Evolutionary conservation across 495 filamentous ascomycete species (phyloP).

Genomic region (Schizothecium vesticola): DNA sequence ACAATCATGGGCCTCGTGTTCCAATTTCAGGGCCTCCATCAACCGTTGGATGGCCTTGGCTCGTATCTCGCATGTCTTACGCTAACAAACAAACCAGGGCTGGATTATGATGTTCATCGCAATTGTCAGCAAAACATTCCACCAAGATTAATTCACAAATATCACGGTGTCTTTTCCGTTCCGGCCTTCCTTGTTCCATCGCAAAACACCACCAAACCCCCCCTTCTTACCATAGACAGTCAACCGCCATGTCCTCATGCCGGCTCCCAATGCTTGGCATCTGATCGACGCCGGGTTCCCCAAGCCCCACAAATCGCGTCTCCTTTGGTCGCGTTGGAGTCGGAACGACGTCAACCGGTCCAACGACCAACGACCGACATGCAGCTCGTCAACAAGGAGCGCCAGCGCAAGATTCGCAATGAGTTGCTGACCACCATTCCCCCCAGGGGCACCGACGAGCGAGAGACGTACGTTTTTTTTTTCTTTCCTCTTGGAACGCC

Average conservation of each 20-base stretch:
- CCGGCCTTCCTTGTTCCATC: neutral
- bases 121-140: neutral
- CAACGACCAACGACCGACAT: neutral
- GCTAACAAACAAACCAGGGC: too few species aligned
- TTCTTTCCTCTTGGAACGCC: neutral
- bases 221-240: neutral
- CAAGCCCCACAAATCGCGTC: neutral
- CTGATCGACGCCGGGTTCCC: neutral
- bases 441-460: slow-evolving; percentile 11
- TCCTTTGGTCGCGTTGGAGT: neutral
- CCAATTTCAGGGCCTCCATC: too few species aligned
- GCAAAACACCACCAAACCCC: neutral
- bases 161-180: neutral
- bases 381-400: slow-evolving; percentile 20
- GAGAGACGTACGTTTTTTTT: slow-evolving; percentile 18
- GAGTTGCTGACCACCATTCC: slow-evolving; percentile 14
- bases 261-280: neutral
- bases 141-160: too few species aligned
- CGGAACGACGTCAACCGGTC: neutral
- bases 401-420: slow-evolving; percentile 22
- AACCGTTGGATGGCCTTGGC: too few species aligned
- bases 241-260: neutral
- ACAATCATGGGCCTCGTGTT: too few species aligned
- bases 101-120: too few species aligned
- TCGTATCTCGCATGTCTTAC: too few species aligned